Evolutionary conservation across 208 protist species (phyloP), one percentile per base, ranked within the genome.

Genomic region (Trypanosoma platydactyli): DNA sequence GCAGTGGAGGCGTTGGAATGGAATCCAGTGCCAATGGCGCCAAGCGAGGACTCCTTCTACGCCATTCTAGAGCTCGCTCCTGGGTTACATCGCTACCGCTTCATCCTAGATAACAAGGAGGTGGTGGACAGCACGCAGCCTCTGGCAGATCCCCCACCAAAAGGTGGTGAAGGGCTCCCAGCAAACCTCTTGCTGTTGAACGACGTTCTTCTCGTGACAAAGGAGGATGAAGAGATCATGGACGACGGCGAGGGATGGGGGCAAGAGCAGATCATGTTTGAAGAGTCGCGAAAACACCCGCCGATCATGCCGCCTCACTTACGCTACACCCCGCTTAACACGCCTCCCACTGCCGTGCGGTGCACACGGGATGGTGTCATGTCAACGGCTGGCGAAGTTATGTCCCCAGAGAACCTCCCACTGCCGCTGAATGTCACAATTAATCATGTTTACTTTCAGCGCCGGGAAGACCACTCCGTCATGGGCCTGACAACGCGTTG

Each of bases 401-500:
- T 84, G 63, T 33, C 68, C 1, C 82, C 86, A 5, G 89, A 92
- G 74, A 76, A 94, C 66, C 83, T 97, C 33, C 91, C 91, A 20
- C 71, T 94, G 40, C 91, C 91, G 12, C 82, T 94, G 45, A 93
- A 83, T 62, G 91, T 94, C 22, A 95, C 91, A 15, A 91, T 97
- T 71, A 97, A 97, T 67, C 91, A 97, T 72, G 86, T 94, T 48
- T 97, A 97, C 79, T 97, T 97, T 73, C 89, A 94, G 77, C 83
- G 84, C 44, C 77, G 89, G 27, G 91, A 94, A 46, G 82, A 94
- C 65, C 88, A 95, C 71, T 76, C 83, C 15, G 91, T 94, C 25
- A 88, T 93, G 78, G 91, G 89, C 1, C 71, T 93, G 11, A 97
- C 91, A 12, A 92, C 86, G 44, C 86, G 91, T 3, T 92, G 91